Base-by-base conservation (phyloP, 352 stramenopile genomes). In the Peronospora destructor region DNA sequence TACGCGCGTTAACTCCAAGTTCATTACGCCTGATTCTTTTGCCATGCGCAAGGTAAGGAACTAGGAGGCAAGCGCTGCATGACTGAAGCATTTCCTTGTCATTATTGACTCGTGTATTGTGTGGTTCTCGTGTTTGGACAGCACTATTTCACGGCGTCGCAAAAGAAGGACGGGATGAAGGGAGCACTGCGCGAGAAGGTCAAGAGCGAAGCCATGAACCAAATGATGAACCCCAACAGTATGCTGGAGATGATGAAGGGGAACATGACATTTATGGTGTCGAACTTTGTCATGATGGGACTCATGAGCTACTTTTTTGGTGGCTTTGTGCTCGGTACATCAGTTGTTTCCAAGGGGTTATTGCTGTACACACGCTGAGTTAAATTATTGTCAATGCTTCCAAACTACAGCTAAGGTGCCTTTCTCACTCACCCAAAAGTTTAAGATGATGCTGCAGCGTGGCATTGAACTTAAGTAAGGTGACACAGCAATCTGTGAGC, bases 261-360 rank as follows among this genome's bases (percentile, higher is more conserved):
- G 53, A 97, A 98, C 66, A 98, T 98, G 86, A 96, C 90, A 11
- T 98, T 98, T 53, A 98, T 98, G 90, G 86, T 98, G 14, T 97
- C 97, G 60, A 98, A 98, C 71, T 98, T 98, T 73, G 92, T 98
- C 60, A 99, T 99, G 95, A 98, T 98, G 95, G 92, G 95, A 23
- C 94, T 97, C 49, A 98, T 98, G 69, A 95, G 85, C 63, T 97
- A 98, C 72, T 99, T 99, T 64, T 99, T 99, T 56, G 80, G 81
- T 48, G 96, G 96, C 44, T 99, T 98, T 55, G 95, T 99, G 57
- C 72, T 98, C 10, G 79, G 82, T 93, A 49, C 49, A 68, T 62
- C 6, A 26, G 8, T 52, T 28, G 9, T 21, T 30, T 6, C 12
- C 6, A 35, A 21, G 9, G 4, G 28, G 2, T 12, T 13, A 29